Evolutionary conservation across 371 early-diverging fungal species (phyloP).

Genomic region (Mortierella sp.): DNA sequence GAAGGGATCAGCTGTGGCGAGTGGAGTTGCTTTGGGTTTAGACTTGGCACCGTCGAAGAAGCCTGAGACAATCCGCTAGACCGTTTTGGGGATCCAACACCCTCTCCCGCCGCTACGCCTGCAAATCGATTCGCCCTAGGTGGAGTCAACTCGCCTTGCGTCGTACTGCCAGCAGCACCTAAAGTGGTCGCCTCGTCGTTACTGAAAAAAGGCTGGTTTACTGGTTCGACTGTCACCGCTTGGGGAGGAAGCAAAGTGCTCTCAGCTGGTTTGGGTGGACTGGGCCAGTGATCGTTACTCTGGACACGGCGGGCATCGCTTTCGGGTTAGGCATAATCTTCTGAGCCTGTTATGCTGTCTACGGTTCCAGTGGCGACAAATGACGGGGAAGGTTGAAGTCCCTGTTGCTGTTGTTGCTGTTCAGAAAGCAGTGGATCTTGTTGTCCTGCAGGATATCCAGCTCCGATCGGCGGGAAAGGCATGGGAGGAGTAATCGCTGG

Average conservation of each 20-base stretch:
- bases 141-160: not conserved
- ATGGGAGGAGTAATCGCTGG: not conserved
- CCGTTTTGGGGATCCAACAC: not conserved
- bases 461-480: constrained; percentile 2
- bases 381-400: not conserved
- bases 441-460: constrained; percentile 6
- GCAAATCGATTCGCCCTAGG: not conserved
- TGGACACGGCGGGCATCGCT: constrained; percentile 17
- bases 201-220: not conserved
- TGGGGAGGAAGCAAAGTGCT: not conserved
- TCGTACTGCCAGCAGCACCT: not conserved
- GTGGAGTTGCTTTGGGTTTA: not conserved
- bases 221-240: not conserved
- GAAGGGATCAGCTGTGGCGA: constrained; percentile 18
- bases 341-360: not conserved
- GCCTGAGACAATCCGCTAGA: constrained; percentile 2
- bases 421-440: not conserved
- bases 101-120: not conserved
- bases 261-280: not conserved
- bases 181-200: not conserved
- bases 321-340: constrained; percentile 16
- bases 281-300: constrained; percentile 5
- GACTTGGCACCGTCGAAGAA: not conserved
- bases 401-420: not conserved
- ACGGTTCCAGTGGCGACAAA: not conserved